Percentiles rank a stretch among this genome's conserved stretches.
Evolutionary conservation across 192 early-diverging fungal genomes (phyloP).

Genomic region (Entomortierella lignicola): DNA sequence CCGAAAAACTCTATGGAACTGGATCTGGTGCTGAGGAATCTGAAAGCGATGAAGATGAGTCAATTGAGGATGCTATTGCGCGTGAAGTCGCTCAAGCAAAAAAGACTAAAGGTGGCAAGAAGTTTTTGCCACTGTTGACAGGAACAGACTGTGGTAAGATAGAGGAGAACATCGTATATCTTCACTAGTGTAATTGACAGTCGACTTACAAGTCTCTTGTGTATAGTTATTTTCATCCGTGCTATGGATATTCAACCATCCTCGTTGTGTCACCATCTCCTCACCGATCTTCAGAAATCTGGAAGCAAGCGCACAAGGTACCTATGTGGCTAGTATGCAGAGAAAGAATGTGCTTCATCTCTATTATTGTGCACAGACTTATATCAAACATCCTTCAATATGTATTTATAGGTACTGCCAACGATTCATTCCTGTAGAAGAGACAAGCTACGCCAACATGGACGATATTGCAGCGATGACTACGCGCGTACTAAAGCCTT

Average conservation of each 20-base stretch:
- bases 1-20: constrained; percentile 40
- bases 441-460: constrained; percentile 62
- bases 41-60: constrained; percentile 55
- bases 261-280: constrained; percentile 43
- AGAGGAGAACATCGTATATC: no score
- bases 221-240: constrained; percentile 62
- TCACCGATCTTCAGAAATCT: constrained; percentile 48
- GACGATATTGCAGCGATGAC: constrained; percentile 60
- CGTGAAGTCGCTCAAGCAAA: constrained; percentile 65
- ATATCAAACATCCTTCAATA: not conserved
- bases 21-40: constrained; percentile 16
- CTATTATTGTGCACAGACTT: no score
- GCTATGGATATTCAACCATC: constrained; percentile 58
- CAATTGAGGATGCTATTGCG: constrained; percentile 63
- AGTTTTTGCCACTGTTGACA: constrained; percentile 60
- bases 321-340: no score
- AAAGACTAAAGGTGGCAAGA: constrained; percentile 54
- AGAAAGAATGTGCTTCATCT: no score
- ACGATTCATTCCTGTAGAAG: constrained; percentile 63
- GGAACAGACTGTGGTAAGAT: constrained; percentile 64
- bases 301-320: constrained; percentile 57
- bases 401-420: constrained; percentile 63
- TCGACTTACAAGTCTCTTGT: no score
- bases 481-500: constrained; percentile 52
- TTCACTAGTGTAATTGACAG: no score